These are phyloP conservation scores for Leccinum imitatum DNA, from an alignment of 768 basidiomycete genomes.

Conservation along the genomic window DNA sequence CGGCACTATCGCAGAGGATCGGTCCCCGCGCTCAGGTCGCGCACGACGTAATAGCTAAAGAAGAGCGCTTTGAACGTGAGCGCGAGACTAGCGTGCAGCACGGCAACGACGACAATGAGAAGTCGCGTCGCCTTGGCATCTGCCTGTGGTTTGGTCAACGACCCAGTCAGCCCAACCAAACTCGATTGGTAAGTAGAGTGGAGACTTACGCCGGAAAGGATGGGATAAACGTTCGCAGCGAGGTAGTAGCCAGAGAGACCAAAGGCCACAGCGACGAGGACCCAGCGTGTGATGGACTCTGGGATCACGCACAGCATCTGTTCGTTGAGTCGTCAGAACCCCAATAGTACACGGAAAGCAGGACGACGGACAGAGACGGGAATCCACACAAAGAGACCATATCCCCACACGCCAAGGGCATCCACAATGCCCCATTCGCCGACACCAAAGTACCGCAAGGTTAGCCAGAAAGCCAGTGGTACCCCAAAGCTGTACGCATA, in stretches of 20 bases:
- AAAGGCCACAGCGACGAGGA: constrained; percentile 70
- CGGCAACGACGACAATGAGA: constrained; percentile 71
- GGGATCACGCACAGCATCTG: constrained; percentile 87
- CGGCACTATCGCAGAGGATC: constrained; percentile 22
- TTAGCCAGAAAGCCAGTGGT: constrained; percentile 82
- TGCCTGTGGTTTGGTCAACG: constrained; percentile 45
- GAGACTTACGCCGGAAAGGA: constrained; percentile 72
- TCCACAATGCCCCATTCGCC: constrained; percentile 90
- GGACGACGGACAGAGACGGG: constrained; percentile 67
- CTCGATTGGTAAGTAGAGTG: not conserved
- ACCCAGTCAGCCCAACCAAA: constrained; percentile 1
- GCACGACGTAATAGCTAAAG: constrained; percentile 56
- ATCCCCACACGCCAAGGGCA: constrained; percentile 78
- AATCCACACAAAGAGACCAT: constrained; percentile 84
- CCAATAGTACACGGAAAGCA: not conserved
- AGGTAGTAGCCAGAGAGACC: constrained; percentile 87
- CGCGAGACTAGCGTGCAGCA: constrained; percentile 77
- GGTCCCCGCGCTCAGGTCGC: constrained; percentile 34
- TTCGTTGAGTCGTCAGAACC: constrained; percentile 1
- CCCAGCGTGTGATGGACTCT: constrained; percentile 79
- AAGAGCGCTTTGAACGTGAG: constrained; percentile 78
- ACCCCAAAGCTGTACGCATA: constrained; percentile 86
- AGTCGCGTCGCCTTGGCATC: constrained; percentile 86
- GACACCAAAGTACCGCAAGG: constrained; percentile 81
- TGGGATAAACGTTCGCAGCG: constrained; percentile 80